Evolutionary conservation across 805 yeast species (phyloP).

Genomic region (Komagataella kurtzmanii): DNA sequence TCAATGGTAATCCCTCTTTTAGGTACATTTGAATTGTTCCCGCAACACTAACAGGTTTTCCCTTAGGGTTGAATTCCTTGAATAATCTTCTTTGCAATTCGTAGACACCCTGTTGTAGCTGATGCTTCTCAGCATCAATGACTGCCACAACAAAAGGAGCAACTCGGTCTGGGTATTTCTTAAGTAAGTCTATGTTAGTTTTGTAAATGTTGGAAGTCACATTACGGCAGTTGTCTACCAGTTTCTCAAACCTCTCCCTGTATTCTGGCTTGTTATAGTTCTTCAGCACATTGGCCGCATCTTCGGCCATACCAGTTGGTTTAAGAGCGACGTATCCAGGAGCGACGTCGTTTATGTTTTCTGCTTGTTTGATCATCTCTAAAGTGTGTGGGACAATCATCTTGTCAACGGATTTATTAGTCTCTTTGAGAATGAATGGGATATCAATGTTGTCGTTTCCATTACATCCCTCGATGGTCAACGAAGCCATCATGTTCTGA

Average conservation of each 20-base stretch:
- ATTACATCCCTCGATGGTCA: conserved; percentile 87
- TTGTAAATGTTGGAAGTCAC: conserved; percentile 45
- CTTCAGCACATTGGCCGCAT: conserved; percentile 62
- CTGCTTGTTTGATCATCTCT: conserved; percentile 32
- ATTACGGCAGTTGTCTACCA: conserved; percentile 52
- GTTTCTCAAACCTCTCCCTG: conserved; percentile 34
- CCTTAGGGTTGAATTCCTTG: conserved; percentile 50
- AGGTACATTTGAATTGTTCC: conserved; percentile 93
- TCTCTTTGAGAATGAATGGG: conserved; percentile 44
- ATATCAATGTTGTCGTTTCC: conserved; percentile 54
- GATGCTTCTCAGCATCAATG: conserved; percentile 85
- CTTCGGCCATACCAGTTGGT: conserved; percentile 77
- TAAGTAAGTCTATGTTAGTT: conserved; percentile 34
- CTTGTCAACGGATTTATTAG: conserved; percentile 51
- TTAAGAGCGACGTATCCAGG: conserved; percentile 89
- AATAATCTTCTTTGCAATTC: conserved; percentile 76
- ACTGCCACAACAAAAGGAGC: conserved; percentile 68
- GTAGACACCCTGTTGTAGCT: conserved; percentile 84
- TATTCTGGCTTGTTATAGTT: conserved; percentile 43
- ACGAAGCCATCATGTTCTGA: conserved; percentile 88
- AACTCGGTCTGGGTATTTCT: conserved; percentile 45
- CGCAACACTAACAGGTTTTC: conserved; percentile 51
- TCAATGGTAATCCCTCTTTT: conserved; percentile 49
- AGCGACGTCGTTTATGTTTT: conserved; percentile 54
- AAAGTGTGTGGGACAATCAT: conserved; percentile 64